Base-by-base conservation (phyloP, 2,329 filamentous ascomycete species). In the Arthroderma uncinatum region DNA sequence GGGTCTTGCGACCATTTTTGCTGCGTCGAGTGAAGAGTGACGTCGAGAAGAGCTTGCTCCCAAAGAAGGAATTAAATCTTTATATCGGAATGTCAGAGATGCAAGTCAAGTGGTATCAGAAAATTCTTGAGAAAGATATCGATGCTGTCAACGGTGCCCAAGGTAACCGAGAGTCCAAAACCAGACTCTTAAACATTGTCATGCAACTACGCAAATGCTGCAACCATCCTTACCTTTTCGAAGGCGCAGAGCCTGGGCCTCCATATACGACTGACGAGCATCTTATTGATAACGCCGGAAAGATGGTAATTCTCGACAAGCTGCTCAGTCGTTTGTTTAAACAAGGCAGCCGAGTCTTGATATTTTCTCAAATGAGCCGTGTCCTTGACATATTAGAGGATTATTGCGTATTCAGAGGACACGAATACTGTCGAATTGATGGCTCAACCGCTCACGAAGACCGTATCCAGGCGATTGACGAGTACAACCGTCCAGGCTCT, bases 171-270 rank as follows among this genome's bases (percentile, higher is more conserved):
- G 93, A 98, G 74, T 97, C 92, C 33, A 98, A 98, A 76, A 98
- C 93, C 1, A 84, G 93, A 62, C 81, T 98, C 21, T 79, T 98
- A 62, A 98, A 98, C 74, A 98, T 98, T 68, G 93, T 98, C 65
- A 98, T 98, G 93, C 93, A 98, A 73, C 81, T 98, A 62, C 86
- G 93, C 65, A 98, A 98, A 74, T 98, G 93, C 74, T 98, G 93
- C 72, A 98, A 98, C 66, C 93, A 98, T 68, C 93, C 93, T 0
- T 98, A 98, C 66, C 82, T 98, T 0, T 98, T 98, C 64, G 93
- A 98, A 69, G 93, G 93, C 56, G 93, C 93, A 8, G 93, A 98
- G 69, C 93, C 93, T 42, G 93, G 93, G 28, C 94, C 93, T 10
- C 93, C 94, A 1, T 98, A 97, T 70, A 98, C 94, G 0, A 98